Base-by-base conservation (phyloP, 495 filamentous ascomycete genomes). In the Sabuloglossum arenarium region DNA sequence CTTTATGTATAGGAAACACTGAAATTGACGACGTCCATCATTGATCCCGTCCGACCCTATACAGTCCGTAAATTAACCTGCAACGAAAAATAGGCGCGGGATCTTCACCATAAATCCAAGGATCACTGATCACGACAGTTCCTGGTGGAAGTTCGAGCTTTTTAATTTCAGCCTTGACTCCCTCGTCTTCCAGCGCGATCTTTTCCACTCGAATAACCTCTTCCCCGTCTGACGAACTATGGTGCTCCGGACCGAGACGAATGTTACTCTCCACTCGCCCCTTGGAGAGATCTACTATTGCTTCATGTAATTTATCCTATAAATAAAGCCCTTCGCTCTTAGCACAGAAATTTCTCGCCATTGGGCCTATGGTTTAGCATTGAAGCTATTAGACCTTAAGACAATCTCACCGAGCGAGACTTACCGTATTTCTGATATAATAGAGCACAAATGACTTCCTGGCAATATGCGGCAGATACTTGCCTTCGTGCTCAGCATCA, bases 21-120 rank as follows among this genome's bases (percentile, higher is more conserved):
- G 80, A 60, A 74, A 79, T 63, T 79, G 69, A 16, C 80, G 73
- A 51, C 75, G 68, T 49, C 75, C 72, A 61, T 84, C 78, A 47
- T 79, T 70, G 59, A 81, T 45, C 10, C 78, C 78, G 60, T 84
- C 80, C 23, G 81, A 74, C 1, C 77, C 71, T 79, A 50, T 0
- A 19, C 19, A 16, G 32, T 56, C 39, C 53, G 1, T 28, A 55
- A 56, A 24, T 39, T 21, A 42, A 21, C 55, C 24, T 14, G 32
- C n/a, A 21, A 5, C 10, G n/a, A 58, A n/a, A n/a, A 39, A 39
- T 54, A 31, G 30, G 27, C 6, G 23, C 24, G 21, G 49, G 34
- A 27, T n/a, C 34, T 63, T 53, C 67, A 79, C 81, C 82, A 60
- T 84, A 86, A 54, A 81, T 80, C 82, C 82, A 86, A 4, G 82